Evolutionary conservation across 768 basidiomycete species (phyloP).

Genomic region (Xanthoconium purpureum): DNA sequence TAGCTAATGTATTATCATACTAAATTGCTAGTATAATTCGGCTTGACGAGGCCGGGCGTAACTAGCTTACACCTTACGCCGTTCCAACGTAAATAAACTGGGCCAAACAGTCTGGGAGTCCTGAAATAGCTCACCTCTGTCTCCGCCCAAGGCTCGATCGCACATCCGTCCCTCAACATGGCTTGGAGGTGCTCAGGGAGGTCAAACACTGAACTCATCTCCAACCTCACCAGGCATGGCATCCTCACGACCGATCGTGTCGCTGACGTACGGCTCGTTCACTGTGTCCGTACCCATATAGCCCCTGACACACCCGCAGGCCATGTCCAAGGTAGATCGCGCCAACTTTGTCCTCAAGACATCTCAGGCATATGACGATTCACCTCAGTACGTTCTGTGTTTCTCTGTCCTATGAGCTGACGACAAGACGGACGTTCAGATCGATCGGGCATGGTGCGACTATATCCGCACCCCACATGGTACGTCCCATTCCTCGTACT

Average conservation of each 20-base stretch:
- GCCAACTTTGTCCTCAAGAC: conserved; percentile 58
- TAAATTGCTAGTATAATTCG: no score
- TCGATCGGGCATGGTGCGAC: conserved; percentile 83
- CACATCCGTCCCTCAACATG: conserved; percentile 41
- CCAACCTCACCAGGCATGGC: conserved; percentile 53
- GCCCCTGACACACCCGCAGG: conserved; percentile 37
- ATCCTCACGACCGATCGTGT: conserved; percentile 59
- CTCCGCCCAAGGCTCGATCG: no score
- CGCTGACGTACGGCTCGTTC: conserved; percentile 42
- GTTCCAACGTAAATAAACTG: no score
- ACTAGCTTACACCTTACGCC: no score
- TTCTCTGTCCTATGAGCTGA: conserved; percentile 11
- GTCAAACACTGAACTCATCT: conserved; percentile 70
- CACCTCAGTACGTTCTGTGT: conserved; percentile 58
- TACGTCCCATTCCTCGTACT: conserved; percentile 24
- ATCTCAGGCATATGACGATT: conserved; percentile 68
- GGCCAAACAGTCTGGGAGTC: conserved; percentile 8
- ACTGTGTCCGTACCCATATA: not conserved
- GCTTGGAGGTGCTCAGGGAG: conserved; percentile 78
- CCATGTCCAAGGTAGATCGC: conserved; percentile 68
- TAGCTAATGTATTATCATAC: no score
- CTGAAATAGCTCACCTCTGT: no score
- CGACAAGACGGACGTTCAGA: conserved; percentile 34
- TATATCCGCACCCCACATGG: conserved; percentile 97
- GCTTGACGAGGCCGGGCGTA: no score